A percentile compares a stretch with the other conserved stretches of the same genome.
Evolutionary conservation across 1,284 basidiomycete species (phyloP).

Genomic region (Microstroma glucosiphilum): DNA sequence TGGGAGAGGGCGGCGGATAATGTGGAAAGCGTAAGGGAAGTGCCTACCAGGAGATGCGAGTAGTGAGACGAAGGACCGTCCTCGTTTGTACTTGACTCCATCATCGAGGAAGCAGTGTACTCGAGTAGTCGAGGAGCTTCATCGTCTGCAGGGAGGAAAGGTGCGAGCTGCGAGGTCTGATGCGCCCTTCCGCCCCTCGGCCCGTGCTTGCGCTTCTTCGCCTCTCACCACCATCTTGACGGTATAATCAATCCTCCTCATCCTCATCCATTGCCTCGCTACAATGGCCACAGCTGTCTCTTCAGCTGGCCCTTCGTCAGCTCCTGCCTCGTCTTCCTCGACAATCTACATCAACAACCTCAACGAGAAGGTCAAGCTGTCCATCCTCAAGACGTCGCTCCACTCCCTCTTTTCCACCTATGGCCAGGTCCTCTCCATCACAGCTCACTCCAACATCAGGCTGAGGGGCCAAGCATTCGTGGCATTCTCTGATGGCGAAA

Average conservation of each 20-base stretch:
- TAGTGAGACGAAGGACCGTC: neutral
- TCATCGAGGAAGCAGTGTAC: too few species aligned
- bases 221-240: too few species aligned
- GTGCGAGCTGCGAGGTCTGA: too few species aligned
- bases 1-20: constrained; percentile 64
- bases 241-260: too few species aligned
- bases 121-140: too few species aligned
- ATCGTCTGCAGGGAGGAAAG: too few species aligned
- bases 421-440: constrained; percentile 81
- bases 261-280: neutral
- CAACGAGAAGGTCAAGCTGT: constrained; percentile 88
- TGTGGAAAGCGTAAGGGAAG: constrained; percentile 65
- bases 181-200: too few species aligned
- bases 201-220: too few species aligned
- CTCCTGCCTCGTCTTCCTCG: constrained; percentile 16
- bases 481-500: constrained; percentile 72
- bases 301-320: neutral
- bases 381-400: constrained; percentile 81
- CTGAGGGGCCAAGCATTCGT: constrained; percentile 99
- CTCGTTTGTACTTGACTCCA: too few species aligned
- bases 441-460: constrained; percentile 82
- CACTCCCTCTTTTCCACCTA: constrained; percentile 86
- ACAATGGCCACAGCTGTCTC: neutral
- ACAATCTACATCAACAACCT: constrained; percentile 95
- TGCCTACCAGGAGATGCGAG: constrained; percentile 65